These are phyloP conservation scores for Hypoxylon rubiginosum DNA, from an alignment of 2,329 filamentous ascomycete genomes.

Conservation along the genomic window DNA sequence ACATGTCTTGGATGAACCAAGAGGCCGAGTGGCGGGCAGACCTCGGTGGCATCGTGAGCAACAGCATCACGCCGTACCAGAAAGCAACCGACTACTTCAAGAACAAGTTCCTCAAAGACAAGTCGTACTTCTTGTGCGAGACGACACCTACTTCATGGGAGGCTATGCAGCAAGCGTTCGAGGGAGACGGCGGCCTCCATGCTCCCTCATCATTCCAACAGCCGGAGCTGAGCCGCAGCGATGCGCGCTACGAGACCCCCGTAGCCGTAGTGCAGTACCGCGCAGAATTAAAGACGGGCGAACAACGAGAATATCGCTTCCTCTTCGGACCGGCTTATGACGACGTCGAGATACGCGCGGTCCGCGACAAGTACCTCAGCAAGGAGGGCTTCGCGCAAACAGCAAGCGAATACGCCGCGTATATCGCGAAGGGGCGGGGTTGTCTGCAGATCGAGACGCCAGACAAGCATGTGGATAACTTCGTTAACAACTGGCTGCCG, in stretches of 20 bases:
- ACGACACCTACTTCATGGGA: slow-evolving; percentile 66
- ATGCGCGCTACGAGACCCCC: slow-evolving; percentile 69
- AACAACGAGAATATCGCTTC: slow-evolving; percentile 64
- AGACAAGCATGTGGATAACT: slow-evolving; percentile 67
- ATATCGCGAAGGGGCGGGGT: slow-evolving; percentile 64
- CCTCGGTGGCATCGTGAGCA: slow-evolving; percentile 64
- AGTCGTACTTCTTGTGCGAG: slow-evolving; percentile 69
- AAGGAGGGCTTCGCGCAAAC: slow-evolving; percentile 62
- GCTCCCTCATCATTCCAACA: slow-evolving; percentile 61
- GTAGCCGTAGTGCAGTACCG: slow-evolving; percentile 67
- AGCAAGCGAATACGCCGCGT: slow-evolving; percentile 62
- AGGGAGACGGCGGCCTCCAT: slow-evolving; percentile 68
- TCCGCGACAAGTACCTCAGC: slow-evolving; percentile 64
- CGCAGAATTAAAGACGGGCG: slow-evolving; percentile 55
- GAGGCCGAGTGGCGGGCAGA: slow-evolving; percentile 65
- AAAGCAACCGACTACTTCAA: slow-evolving; percentile 70
- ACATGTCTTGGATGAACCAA: slow-evolving; percentile 74
- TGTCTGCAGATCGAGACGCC: slow-evolving; percentile 67
- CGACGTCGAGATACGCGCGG: slow-evolving; percentile 61
- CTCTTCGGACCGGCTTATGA: slow-evolving; percentile 68
- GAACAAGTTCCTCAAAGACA: slow-evolving; percentile 69
- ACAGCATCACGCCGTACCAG: slow-evolving; percentile 68
- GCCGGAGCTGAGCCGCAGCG: slow-evolving; percentile 58
- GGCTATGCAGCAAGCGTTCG: slow-evolving; percentile 64
- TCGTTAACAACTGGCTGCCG: slow-evolving; percentile 71